Evolutionary conservation across 2,329 filamentous ascomycete species (phyloP).

Genomic region (Aspergillus pseudoglaucus): DNA sequence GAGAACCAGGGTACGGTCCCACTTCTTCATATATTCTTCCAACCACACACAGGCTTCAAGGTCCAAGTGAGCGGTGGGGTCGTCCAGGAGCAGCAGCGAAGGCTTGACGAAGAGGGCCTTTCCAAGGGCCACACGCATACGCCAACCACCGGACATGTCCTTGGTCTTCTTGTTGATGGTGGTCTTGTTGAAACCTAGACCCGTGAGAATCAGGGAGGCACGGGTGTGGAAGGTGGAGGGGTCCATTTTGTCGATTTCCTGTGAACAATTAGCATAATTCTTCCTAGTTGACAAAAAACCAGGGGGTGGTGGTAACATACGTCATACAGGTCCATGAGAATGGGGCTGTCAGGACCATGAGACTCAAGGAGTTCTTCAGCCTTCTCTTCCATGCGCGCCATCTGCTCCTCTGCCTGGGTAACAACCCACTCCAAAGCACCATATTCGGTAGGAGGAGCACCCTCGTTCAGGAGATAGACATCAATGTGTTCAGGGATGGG

Average conservation of each 20-base stretch:
- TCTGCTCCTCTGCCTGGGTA: constrained; percentile 72
- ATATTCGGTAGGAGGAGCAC: constrained; percentile 78
- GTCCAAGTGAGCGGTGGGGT: constrained; percentile 98
- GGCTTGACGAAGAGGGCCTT: constrained; percentile 99
- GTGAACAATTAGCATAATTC: constrained; percentile 18
- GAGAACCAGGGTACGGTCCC: constrained; percentile 92
- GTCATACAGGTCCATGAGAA: constrained; percentile 92
- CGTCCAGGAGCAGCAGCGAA: constrained; percentile 88
- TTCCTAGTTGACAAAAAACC: not conserved
- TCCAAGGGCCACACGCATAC: constrained; percentile 96
- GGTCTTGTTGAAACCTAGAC: constrained; percentile 97
- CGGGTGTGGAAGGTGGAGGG: constrained; percentile 94
- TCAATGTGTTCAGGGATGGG: constrained; percentile 95
- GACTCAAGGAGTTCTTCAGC: constrained; percentile 88
- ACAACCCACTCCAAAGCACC: constrained; percentile 98
- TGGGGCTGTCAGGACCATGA: constrained; percentile 82
- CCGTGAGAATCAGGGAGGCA: constrained; percentile 91
- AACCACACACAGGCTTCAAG: constrained; percentile 99
- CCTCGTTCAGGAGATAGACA: constrained; percentile 97
- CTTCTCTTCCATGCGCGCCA: constrained; percentile 25
- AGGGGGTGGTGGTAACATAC: constrained; percentile 52
- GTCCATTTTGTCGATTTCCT: constrained; percentile 99
- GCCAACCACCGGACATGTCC: constrained; percentile 99
- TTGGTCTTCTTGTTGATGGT: constrained; percentile 99
- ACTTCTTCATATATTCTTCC: constrained; percentile 99